These are phyloP conservation scores for Backusella tuberculispora DNA, from an alignment of 192 early-diverging fungal genomes.

Conservation along the genomic window DNA sequence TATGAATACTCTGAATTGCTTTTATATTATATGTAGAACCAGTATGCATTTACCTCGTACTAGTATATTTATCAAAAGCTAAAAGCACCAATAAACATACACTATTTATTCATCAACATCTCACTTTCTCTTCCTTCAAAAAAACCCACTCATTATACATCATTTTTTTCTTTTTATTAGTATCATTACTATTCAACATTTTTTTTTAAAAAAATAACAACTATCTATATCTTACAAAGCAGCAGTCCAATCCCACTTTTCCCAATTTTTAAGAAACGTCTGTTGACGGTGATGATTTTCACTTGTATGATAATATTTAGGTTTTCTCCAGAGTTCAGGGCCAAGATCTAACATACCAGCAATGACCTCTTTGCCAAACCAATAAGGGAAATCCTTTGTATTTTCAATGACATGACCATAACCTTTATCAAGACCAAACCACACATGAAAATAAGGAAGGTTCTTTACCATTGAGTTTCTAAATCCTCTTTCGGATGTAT, in stretches of 20 bases:
- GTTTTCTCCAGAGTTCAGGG: conserved; percentile 73
- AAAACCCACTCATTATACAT: no score
- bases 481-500: conserved; percentile 74
- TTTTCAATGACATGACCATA: conserved; percentile 97
- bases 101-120: no score
- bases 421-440: conserved; percentile 89
- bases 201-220: no score
- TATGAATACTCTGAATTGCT: no score
- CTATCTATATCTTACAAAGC: conserved; percentile 48
- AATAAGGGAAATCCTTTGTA: conserved; percentile 72
- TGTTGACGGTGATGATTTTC: conserved; percentile 56
- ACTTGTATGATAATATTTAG: conserved; percentile 53
- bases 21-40: no score
- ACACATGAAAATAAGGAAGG: conserved; percentile 96
- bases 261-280: conserved; percentile 69
- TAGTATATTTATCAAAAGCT: no score
- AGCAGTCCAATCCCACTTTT: conserved; percentile 85
- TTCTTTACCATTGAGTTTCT: conserved; percentile 72
- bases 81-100: no score
- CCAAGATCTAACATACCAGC: conserved; percentile 83
- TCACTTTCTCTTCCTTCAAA: no score
- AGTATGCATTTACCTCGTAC: no score
- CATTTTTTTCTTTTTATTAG: no score
- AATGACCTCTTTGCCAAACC: conserved; percentile 88
- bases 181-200: no score